Evolutionary conservation across 2,329 filamentous ascomycete genomes (phyloP).

Genomic region (Colletotrichum magnum): DNA sequence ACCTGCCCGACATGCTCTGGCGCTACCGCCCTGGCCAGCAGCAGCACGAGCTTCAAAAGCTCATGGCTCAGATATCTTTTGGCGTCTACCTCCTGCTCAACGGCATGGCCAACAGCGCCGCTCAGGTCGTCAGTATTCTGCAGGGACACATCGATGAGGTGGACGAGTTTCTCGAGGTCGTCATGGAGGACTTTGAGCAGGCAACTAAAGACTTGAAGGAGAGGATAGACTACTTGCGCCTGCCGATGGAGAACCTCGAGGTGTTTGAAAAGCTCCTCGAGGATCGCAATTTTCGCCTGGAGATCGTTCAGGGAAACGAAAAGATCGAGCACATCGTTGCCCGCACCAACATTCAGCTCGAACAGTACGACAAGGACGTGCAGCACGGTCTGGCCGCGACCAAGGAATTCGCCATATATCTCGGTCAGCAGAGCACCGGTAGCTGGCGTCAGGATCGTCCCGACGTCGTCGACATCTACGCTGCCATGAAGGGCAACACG

Average conservation of each 20-base stretch:
- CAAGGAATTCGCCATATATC: constrained; percentile 81
- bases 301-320: constrained; percentile 89
- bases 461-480: constrained; percentile 79
- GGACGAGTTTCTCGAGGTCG: constrained; percentile 89
- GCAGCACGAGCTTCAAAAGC: constrained; percentile 90
- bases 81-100: constrained; percentile 90
- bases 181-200: constrained; percentile 86
- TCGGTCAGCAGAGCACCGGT: constrained; percentile 75
- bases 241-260: constrained; percentile 85
- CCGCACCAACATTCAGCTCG: constrained; percentile 82
- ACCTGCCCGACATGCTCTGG: constrained; percentile 82
- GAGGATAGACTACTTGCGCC: constrained; percentile 82
- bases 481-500: constrained; percentile 93
- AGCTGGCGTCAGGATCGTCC: constrained; percentile 74
- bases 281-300: constrained; percentile 83
- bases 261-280: constrained; percentile 91
- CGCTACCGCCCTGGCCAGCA: constrained; percentile 80
- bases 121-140: constrained; percentile 89
- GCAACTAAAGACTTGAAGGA: constrained; percentile 85
- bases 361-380: constrained; percentile 84
- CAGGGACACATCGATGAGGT: constrained; percentile 95
- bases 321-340: constrained; percentile 91
- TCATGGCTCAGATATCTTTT: constrained; percentile 93
- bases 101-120: constrained; percentile 88
- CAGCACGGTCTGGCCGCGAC: constrained; percentile 83